A percentile compares a stretch with the other conserved stretches of the same genome.
These are phyloP conservation scores for Beauveria brongniartii DNA, from an alignment of 2,329 filamentous ascomycete genomes.

Conservation along the genomic window DNA sequence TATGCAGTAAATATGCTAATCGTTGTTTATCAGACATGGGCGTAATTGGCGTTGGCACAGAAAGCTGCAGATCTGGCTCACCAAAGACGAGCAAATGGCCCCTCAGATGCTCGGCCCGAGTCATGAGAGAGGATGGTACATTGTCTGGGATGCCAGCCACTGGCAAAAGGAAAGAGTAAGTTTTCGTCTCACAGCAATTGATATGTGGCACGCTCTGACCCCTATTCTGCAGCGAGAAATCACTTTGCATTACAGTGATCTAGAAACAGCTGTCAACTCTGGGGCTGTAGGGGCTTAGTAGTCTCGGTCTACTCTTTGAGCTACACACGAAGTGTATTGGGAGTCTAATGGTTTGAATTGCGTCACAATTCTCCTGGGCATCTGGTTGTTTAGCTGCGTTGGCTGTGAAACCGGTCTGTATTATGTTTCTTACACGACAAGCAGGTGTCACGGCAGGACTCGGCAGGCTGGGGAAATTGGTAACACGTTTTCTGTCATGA, in stretches of 20 bases:
- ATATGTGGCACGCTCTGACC: constrained; percentile 12
- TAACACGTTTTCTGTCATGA: neutral
- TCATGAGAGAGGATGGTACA: constrained; percentile 58
- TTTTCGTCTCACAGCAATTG: neutral
- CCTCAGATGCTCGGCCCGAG: constrained; percentile 50
- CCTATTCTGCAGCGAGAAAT: constrained; percentile 43
- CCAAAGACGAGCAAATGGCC: constrained; percentile 59
- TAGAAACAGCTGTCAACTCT: constrained; percentile 41
- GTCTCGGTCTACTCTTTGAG: neutral
- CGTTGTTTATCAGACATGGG: constrained; percentile 37
- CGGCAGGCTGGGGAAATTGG: neutral
- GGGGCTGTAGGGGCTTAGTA: constrained; percentile 17
- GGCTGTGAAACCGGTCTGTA: constrained; percentile 1
- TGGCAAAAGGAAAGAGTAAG: constrained; percentile 58
- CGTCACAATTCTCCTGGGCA: neutral
- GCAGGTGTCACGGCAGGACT: neutral
- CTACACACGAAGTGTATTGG: neutral
- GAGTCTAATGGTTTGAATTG: neutral
- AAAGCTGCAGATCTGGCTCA: constrained; percentile 57
- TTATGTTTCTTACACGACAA: constrained; percentile 4
- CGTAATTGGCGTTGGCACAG: constrained; percentile 64
- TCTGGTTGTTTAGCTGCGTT: neutral
- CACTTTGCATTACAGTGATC: constrained; percentile 52
- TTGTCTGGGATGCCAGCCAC: constrained; percentile 54
- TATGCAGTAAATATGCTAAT: neutral